Evolutionary conservation across 768 basidiomycete species (phyloP).

Genomic region (Termitomyces sp.): DNA sequence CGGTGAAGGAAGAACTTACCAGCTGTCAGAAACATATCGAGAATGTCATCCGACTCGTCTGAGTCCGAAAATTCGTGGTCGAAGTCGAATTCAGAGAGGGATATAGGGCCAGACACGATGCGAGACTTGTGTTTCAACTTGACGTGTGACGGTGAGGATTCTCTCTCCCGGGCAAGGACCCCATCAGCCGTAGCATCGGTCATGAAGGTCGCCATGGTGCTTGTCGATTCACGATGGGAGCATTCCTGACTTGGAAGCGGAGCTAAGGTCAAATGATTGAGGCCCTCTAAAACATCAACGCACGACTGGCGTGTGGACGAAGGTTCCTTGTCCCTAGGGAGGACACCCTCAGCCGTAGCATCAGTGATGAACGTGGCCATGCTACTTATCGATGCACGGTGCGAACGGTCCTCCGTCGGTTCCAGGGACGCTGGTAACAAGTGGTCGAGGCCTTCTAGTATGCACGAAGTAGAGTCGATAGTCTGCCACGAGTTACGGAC

Average conservation of each 20-base stretch:
- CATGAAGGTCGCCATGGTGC: conserved; percentile 54
- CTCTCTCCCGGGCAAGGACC: conserved; percentile 38
- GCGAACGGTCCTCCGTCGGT: conserved; percentile 22
- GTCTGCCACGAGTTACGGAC: conserved; percentile 48
- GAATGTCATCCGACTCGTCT: conserved; percentile 29
- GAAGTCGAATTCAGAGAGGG: conserved; percentile 40
- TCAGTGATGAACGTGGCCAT: conserved; percentile 57
- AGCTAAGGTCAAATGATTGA: conserved; percentile 29
- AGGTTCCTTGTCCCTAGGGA: conserved; percentile 32
- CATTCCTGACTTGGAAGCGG: conserved; percentile 25
- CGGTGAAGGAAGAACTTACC: conserved; percentile 23
- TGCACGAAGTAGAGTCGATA: conserved; percentile 33
- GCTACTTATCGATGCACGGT: conserved; percentile 47
- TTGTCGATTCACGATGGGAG: conserved; percentile 39
- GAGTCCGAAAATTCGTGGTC: conserved; percentile 37
- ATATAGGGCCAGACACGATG: conserved; percentile 29
- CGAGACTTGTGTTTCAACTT: conserved; percentile 20
- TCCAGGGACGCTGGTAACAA: conserved; percentile 31
- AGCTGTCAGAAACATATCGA: conserved; percentile 27
- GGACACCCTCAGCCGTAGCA: conserved; percentile 55
- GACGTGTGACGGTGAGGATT: conserved; percentile 1
- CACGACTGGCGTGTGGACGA: background rate
- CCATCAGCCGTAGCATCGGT: conserved; percentile 58
- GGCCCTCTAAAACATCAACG: conserved; percentile 43
- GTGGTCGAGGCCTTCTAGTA: conserved; percentile 36